phyloP scores from a whole-genome alignment of 768 basidiomycete species.

The Boletellus ananas region DNA sequence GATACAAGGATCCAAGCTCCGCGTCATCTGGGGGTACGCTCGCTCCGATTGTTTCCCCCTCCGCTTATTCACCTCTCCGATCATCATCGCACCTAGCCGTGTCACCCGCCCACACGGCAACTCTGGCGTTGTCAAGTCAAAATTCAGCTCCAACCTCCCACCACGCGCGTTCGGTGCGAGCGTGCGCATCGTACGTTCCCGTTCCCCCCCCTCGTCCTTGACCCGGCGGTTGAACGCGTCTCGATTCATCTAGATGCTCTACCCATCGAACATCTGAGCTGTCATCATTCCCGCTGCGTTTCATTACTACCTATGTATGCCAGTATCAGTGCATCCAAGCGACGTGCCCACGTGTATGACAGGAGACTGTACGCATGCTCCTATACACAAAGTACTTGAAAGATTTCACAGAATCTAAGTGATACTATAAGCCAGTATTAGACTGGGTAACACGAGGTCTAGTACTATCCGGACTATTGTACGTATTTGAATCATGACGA shows the following conservation, averaged over 20 bases:
- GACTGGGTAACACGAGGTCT: no score
- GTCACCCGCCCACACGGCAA: conserved; percentile 92
- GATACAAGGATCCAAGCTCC: conserved; percentile 90
- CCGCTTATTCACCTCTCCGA: background rate
- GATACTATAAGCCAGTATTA: no score
- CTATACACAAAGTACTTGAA: conserved; percentile 4
- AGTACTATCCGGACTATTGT: no score
- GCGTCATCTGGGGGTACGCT: conserved; percentile 96
- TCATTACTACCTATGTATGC: conserved; percentile 21
- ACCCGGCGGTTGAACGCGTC: background rate
- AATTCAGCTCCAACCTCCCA: conserved; percentile 94
- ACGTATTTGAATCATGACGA: no score
- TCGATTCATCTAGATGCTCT: conserved; percentile 66
- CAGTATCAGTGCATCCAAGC: conserved; percentile 11
- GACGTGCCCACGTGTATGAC: conserved; percentile 18
- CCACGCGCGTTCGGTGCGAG: conserved; percentile 91
- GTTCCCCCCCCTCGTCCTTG: background rate
- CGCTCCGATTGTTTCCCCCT: background rate
- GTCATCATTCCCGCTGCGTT: conserved; percentile 14
- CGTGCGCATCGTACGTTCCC: conserved; percentile 73
- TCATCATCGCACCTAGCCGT: conserved; percentile 47
- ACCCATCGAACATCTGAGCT: conserved; percentile 74
- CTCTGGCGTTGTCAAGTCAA: conserved; percentile 94
- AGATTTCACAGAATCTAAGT: conserved; percentile 9
- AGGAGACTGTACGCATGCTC: conserved; percentile 18